Conservation (phyloP, 768 basidiomycete genomes). For the Termitomyces sp. region DNA sequence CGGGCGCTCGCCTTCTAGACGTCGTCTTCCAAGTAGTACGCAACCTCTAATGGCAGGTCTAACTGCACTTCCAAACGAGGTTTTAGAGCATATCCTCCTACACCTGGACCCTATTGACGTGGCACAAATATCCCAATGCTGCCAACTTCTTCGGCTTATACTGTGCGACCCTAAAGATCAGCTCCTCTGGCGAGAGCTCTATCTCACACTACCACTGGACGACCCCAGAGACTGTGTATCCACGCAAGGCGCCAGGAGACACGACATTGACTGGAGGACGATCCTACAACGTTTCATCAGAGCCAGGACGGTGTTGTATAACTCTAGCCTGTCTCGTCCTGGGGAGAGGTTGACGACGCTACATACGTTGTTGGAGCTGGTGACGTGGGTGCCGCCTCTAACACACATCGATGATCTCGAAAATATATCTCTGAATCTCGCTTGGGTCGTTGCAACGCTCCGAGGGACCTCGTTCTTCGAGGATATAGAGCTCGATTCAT, state of each 20-base stretch:
- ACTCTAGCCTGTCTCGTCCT: constrained; percentile 28
- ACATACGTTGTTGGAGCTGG: constrained; percentile 47
- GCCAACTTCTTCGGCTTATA: constrained; percentile 33
- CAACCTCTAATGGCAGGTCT: background rate
- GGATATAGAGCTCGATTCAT: constrained; percentile 11
- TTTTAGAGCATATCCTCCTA: constrained; percentile 55
- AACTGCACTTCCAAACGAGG: constrained; percentile 48
- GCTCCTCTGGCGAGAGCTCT: constrained; percentile 62
- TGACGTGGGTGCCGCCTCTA: constrained; percentile 37
- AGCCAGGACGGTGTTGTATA: constrained; percentile 42
- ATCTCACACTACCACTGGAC: constrained; percentile 60
- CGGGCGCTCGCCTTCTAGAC: too few relatives aligned
- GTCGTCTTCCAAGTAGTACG: background rate
- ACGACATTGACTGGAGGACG: constrained; percentile 46
- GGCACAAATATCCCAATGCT: constrained; percentile 48
- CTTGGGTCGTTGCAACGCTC: constrained; percentile 46
- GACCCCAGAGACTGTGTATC: constrained; percentile 54
- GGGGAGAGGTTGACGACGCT: constrained; percentile 42
- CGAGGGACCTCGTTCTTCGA: constrained; percentile 44
- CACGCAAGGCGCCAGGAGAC: constrained; percentile 26
- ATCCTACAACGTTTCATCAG: constrained; percentile 55
- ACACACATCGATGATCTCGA: constrained; percentile 13
- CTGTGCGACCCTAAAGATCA: constrained; percentile 43
- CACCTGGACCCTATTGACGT: constrained; percentile 61
- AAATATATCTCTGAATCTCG: constrained; percentile 44